Conservation (phyloP, 257 asterid genomes). For the Solanum chiquidenum region DNA sequence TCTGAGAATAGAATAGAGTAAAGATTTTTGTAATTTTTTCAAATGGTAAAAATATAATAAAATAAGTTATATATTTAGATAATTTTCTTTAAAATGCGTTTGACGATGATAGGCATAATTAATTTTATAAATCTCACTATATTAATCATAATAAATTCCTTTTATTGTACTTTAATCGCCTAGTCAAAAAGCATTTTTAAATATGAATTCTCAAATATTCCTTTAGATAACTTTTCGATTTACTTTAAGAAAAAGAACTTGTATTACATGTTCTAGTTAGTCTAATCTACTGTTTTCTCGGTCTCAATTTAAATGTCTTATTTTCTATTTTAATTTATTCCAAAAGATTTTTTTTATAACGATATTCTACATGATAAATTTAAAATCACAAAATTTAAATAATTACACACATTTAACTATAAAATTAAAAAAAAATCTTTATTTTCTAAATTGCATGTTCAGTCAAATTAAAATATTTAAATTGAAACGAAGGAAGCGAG, state of each 20-base stretch:
- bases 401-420: not conserved
- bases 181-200: not conserved
- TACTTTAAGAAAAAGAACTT: not conserved
- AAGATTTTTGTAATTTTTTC: no score
- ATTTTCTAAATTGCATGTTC: not conserved
- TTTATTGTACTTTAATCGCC: not conserved
- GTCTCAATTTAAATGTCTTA: not conserved
- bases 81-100: not conserved
- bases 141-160: not conserved
- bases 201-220: not conserved
- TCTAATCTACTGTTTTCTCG: not conserved
- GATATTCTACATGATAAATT: no score
- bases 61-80: no score
- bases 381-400: not conserved
- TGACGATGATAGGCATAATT: not conserved
- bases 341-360: no score
- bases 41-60: no score
- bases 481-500: not conserved
- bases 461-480: not conserved
- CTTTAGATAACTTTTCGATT: not conserved
- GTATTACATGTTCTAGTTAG: not conserved
- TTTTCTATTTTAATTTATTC: accelerated
- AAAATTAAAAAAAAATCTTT: accelerated
- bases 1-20: no score
- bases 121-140: not conserved